Percentiles rank a stretch among this genome's conserved stretches.
Evolutionary conservation across 2,329 filamentous ascomycete species (phyloP).

Genomic region (Stemphylium vesicarium): DNA sequence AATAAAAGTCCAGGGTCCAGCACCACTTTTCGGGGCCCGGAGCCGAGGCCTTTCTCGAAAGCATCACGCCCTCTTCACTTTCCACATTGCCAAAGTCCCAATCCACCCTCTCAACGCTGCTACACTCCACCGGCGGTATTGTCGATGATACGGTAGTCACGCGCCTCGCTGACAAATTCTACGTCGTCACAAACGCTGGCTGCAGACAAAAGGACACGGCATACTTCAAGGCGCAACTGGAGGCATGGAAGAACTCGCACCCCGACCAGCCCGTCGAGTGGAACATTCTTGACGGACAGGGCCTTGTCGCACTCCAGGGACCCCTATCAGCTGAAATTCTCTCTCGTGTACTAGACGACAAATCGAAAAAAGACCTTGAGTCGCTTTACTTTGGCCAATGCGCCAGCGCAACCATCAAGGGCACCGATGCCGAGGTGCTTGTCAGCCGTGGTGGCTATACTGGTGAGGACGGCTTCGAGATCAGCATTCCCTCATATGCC

Average conservation of each 20-base stretch:
- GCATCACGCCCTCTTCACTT: constrained; percentile 79
- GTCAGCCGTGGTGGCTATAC: constrained; percentile 94
- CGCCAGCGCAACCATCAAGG: constrained; percentile 68
- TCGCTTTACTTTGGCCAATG: constrained; percentile 83
- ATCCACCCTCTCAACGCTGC: constrained; percentile 82
- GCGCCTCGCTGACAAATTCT: constrained; percentile 71
- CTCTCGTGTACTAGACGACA: constrained; percentile 63
- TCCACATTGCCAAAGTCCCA: constrained; percentile 68
- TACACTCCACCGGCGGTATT: constrained; percentile 84
- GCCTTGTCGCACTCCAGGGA: constrained; percentile 88
- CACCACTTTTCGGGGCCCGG: constrained; percentile 83
- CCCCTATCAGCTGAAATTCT: constrained; percentile 77
- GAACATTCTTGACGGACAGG: constrained; percentile 73
- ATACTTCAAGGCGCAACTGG: constrained; percentile 75
- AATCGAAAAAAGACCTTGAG: constrained; percentile 50
- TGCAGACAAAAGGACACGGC: constrained; percentile 86
- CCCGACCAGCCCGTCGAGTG: constrained; percentile 63
- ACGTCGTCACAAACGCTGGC: constrained; percentile 94
- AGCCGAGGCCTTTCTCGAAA: constrained; percentile 81
- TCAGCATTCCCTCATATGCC: constrained; percentile 76
- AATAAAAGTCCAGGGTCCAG: constrained; percentile 64
- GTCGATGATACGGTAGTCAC: constrained; percentile 95
- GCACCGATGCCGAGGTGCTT: constrained; percentile 65
- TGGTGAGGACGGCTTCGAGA: constrained; percentile 97
- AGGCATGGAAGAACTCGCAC: constrained; percentile 52